phyloP scores from a whole-genome alignment of 129 eudicot species.

The Glebionis coronaria region DNA sequence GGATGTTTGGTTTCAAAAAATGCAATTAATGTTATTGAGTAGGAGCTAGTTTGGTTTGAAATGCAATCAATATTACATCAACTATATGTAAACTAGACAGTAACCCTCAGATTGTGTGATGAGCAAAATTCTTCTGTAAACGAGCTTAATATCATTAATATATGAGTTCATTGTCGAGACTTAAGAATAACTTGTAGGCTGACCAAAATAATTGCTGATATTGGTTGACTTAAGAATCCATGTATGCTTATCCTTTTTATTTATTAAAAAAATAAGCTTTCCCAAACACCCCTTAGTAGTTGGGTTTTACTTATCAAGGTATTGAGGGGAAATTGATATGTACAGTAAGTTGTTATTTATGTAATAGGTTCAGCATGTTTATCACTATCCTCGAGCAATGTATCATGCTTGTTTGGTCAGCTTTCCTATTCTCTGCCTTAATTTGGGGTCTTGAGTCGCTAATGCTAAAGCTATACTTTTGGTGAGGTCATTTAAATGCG shows the following conservation, averaged over 20 bases:
- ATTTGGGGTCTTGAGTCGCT: background rate
- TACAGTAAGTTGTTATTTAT: background rate
- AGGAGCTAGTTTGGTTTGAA: conserved; percentile 8
- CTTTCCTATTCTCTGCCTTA: conserved; percentile 1
- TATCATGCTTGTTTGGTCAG: background rate
- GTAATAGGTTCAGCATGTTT: background rate
- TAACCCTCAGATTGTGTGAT: background rate
- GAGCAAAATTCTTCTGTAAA: background rate
- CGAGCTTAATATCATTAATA: background rate
- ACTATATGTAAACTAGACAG: background rate
- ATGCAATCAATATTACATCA: background rate
- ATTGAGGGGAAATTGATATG: background rate
- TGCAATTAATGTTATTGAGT: conserved; percentile 4
- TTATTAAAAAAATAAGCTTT: no score
- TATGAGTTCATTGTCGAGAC: background rate
- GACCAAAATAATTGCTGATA: no score
- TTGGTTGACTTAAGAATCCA: no score
- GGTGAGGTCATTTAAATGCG: no score
- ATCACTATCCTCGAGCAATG: background rate
- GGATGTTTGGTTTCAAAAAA: conserved; percentile 5
- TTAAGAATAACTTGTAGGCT: no score
- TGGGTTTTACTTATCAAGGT: conserved; percentile 1
- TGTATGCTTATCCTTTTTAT: no score
- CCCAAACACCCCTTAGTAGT: background rate
- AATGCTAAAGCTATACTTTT: background rate